Evolutionary conservation across 352 stramenopile genomes (phyloP), one percentile per base, ranked within the genome.

Genomic region (Phytophthora cajani): DNA sequence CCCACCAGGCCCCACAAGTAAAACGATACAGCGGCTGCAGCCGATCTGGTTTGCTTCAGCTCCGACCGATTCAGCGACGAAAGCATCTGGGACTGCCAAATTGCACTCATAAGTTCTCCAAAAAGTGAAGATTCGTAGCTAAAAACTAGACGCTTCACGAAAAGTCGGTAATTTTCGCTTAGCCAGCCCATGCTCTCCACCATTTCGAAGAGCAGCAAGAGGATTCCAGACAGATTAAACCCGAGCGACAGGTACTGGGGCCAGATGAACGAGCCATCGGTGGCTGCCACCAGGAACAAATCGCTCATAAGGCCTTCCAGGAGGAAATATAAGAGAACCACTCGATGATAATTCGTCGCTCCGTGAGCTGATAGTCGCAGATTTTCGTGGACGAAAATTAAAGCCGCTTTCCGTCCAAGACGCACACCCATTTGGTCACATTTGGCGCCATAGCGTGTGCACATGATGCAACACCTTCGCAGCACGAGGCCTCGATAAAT

Each of bases 1-100:
- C 53, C 62, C 42, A 69, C 54, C n/a, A 64, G 53, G 42, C 62
- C 30, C 62, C 62, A 69, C 4, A 44, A 16, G 49, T 64, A 69
- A 25, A 64, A 69, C 1, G 62, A 69, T 5, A 64, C 30, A 17
- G 36, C 23, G 17, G 49, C 5, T 0, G 62, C 53, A 51, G 30
- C 14, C 6, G 16, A 16, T 6, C 30, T 42, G 0, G 62, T 46
- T 25, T 36, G 3, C 10, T 52, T 52, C 16, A 69, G 11, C 23
- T 56, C 30, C 4, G 62, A 64, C 21, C 33, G 42, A 21, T 69
- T 69, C 1, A 63, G 30, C 32, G 23, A 52, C 14, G 62, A 64
- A 17, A 69, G 44, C 19, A 58, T 32, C 6, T 58, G 38, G 12
- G 58, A 59, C 14, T 16, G 63, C 21, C 61, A 36, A 27, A 72